Percentiles rank a stretch among this genome's conserved stretches.
phyloP scores from a whole-genome alignment of 352 stramenopile species.

The Globisporangium emineosum region DNA sequence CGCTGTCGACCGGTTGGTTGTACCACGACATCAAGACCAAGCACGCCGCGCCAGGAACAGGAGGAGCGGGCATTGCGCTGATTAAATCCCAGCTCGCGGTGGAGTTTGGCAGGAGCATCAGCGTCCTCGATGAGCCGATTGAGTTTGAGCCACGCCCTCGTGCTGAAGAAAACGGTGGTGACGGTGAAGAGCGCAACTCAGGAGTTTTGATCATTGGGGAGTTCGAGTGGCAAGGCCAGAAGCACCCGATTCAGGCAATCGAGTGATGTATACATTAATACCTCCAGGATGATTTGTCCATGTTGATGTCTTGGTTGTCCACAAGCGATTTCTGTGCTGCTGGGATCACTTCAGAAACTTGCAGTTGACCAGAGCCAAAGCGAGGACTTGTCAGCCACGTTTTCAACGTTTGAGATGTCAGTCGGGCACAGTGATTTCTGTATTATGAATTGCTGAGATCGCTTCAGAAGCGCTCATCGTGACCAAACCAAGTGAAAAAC shows the following conservation, averaged over 20 bases:
- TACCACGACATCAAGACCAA: constrained; percentile 70
- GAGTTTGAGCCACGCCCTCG: not conserved
- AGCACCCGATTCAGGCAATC: constrained; percentile 44
- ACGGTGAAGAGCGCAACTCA: constrained; percentile 12
- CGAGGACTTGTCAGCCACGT: no score
- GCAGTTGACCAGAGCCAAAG: no score
- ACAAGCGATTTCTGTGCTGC: no score
- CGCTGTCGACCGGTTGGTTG: constrained; percentile 55
- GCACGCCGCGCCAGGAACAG: constrained; percentile 27
- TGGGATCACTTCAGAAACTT: no score
- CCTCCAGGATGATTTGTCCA: no score
- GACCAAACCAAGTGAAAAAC: no score
- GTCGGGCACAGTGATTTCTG: no score
- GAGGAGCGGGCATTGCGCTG: constrained; percentile 36
- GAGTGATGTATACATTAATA: no score
- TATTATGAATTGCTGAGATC: no score
- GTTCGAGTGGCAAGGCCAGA: constrained; percentile 47
- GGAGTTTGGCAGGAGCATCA: constrained; percentile 57
- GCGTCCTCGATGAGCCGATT: constrained; percentile 38
- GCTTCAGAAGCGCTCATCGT: no score
- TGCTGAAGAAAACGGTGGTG: not conserved
- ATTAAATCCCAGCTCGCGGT: constrained; percentile 75
- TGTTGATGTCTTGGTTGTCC: no score
- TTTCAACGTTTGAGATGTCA: no score
- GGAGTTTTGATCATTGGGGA: constrained; percentile 35